phyloP scores from a whole-genome alignment of 2,329 filamentous ascomycete species.

The Xylaria arbuscula region DNA sequence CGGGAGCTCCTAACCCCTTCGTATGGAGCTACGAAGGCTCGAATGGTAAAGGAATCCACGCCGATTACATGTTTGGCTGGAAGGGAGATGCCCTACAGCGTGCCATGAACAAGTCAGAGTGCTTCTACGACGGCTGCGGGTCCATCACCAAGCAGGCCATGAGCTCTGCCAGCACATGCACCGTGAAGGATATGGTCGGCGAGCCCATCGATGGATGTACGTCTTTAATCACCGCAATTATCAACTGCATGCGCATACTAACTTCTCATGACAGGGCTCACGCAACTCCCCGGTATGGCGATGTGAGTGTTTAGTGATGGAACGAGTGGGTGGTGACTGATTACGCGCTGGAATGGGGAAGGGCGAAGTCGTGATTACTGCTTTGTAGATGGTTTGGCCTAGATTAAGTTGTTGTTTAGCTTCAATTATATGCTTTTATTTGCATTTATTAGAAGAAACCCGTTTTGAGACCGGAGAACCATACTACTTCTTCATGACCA shows the following conservation, averaged over 20 bases:
- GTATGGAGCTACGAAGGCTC: conserved; percentile 47
- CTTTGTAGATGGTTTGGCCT: conserved; percentile 4
- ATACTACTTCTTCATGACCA: background rate
- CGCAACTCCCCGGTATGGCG: conserved; percentile 36
- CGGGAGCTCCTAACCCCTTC: conserved; percentile 46
- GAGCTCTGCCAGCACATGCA: conserved; percentile 43
- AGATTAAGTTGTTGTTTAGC: conserved; percentile 8
- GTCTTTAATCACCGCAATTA: conserved; percentile 26
- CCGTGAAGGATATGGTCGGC: conserved; percentile 42
- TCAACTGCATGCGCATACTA: conserved; percentile 18
- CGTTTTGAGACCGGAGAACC: no score
- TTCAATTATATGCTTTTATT: conserved; percentile 10
- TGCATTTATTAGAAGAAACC: background rate
- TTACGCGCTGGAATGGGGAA: background rate
- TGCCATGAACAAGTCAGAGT: conserved; percentile 52
- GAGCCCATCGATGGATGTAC: conserved; percentile 47
- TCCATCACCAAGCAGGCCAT: conserved; percentile 45
- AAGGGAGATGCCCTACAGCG: conserved; percentile 47
- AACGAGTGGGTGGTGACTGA: background rate
- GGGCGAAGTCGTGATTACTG: background rate
- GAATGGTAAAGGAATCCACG: conserved; percentile 50
- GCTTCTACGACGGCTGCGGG: conserved; percentile 51
- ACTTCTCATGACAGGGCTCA: conserved; percentile 33
- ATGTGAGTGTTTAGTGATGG: background rate
- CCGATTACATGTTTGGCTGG: conserved; percentile 54